phyloP scores from a whole-genome alignment of 1,284 basidiomycete species.

The Pseudozyma sp. region DNA sequence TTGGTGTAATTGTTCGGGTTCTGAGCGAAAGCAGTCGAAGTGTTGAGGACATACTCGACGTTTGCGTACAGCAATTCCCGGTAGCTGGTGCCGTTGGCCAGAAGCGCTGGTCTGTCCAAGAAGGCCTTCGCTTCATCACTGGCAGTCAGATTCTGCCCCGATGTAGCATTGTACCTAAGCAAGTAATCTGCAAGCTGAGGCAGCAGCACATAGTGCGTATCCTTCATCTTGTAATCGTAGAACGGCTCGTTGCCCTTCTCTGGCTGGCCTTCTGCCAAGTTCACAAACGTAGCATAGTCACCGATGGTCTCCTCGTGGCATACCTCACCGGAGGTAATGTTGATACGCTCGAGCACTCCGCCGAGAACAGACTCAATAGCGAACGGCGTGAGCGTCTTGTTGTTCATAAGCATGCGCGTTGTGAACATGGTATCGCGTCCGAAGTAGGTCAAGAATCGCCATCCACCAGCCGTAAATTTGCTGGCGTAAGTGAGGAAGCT shows the following conservation, averaged over 20 bases:
- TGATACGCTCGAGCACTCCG: conserved; percentile 71
- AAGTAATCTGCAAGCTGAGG: conserved; percentile 71
- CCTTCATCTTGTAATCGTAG: conserved; percentile 71
- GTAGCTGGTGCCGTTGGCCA: conserved; percentile 70
- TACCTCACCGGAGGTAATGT: conserved; percentile 69
- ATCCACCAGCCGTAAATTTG: conserved; percentile 72
- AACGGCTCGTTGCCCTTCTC: conserved; percentile 70
- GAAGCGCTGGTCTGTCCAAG: conserved; percentile 66
- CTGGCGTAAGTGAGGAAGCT: conserved; percentile 68
- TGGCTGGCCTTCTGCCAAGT: conserved; percentile 70
- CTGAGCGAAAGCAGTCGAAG: conserved; percentile 69
- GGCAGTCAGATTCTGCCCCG: conserved; percentile 25
- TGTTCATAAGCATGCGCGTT: conserved; percentile 70
- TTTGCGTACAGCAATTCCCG: conserved; percentile 69
- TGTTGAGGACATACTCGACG: conserved; percentile 65
- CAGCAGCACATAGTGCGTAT: conserved; percentile 71
- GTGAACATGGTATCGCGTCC: conserved; percentile 72
- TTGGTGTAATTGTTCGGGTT: conserved; percentile 60
- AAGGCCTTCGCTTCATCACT: conserved; percentile 57
- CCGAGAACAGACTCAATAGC: conserved; percentile 71
- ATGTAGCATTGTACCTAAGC: conserved; percentile 58
- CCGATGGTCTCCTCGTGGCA: conserved; percentile 72
- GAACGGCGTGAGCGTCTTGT: conserved; percentile 68
- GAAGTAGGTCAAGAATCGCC: conserved; percentile 70
- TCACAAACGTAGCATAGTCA: conserved; percentile 65